phyloP scores from a whole-genome alignment of 2,329 filamentous ascomycete genomes.

The Trichocomaceae sp. region DNA sequence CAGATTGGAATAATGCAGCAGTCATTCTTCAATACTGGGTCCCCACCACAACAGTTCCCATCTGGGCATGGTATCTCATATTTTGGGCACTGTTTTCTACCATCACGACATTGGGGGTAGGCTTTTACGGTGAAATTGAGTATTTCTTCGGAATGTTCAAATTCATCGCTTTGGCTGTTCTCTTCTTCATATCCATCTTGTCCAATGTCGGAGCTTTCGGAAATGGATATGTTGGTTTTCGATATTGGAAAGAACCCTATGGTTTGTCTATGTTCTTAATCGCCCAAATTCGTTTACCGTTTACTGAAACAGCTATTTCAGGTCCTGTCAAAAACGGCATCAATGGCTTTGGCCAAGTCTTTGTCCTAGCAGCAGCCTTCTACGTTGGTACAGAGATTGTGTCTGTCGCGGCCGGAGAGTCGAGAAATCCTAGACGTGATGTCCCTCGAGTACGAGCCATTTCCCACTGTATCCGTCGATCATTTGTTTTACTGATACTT shows the following conservation, averaged over 20 bases:
- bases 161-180: not conserved
- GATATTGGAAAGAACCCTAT: not conserved
- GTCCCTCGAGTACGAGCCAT: not conserved
- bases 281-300: not conserved
- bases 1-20: not conserved
- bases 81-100: not conserved
- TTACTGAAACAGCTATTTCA: not conserved
- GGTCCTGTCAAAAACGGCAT: not conserved
- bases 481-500: no score
- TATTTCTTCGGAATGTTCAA: slow-evolving; percentile 2
- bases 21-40: slow-evolving; percentile 1
- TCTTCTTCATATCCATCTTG: slow-evolving; percentile 5
- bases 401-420: slow-evolving; percentile 3
- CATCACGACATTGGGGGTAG: not conserved
- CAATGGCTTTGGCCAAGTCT: not conserved
- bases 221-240: slow-evolving; percentile 4
- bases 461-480: not conserved
- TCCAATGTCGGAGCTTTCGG: slow-evolving; percentile 1
- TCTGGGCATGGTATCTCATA: not conserved
- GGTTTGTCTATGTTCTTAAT: not conserved
- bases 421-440: slow-evolving; percentile 4
- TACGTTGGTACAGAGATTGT: slow-evolving; percentile 4
- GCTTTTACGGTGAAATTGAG: not conserved
- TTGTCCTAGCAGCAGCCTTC: not conserved
- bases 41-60: not conserved